Conservation (phyloP, 2,329 filamentous ascomycete species). For the Botrytis sinoallii region DNA sequence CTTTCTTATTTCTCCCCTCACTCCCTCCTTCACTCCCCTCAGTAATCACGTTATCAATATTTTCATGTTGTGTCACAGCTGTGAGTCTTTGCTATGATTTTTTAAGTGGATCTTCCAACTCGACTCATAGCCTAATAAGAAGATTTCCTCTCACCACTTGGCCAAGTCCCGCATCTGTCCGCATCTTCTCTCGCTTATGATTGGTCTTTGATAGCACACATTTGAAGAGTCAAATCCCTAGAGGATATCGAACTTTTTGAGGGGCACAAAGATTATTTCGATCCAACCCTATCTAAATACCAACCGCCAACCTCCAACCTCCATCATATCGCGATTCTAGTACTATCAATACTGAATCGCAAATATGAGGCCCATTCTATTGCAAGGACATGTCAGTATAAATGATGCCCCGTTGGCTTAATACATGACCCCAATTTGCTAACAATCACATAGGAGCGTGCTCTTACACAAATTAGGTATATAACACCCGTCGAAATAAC, state of each 20-base stretch:
- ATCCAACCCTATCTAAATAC: conserved; percentile 14
- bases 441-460: conserved; percentile 63
- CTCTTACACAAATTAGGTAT: conserved; percentile 90
- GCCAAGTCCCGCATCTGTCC: not conserved
- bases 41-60: not conserved
- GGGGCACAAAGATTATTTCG: conserved; percentile 18
- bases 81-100: not conserved
- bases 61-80: not conserved
- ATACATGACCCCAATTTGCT: conserved; percentile 17
- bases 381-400: conserved; percentile 80
- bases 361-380: conserved; percentile 93
- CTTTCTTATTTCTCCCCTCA: not conserved
- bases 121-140: not conserved
- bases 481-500: conserved; percentile 30
- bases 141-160: not conserved
- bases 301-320: conserved; percentile 2
- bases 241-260: conserved; percentile 23
- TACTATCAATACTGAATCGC: conserved; percentile 29
- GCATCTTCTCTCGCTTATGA: conserved; percentile 14
- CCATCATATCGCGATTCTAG: conserved; percentile 13
- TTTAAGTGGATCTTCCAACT: not conserved
- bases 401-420: not conserved
- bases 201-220: conserved; percentile 19
- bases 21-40: not conserved
- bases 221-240: conserved; percentile 19